phyloP scores from a whole-genome alignment of 352 stramenopile species.

The Globisporangium irregulare region DNA sequence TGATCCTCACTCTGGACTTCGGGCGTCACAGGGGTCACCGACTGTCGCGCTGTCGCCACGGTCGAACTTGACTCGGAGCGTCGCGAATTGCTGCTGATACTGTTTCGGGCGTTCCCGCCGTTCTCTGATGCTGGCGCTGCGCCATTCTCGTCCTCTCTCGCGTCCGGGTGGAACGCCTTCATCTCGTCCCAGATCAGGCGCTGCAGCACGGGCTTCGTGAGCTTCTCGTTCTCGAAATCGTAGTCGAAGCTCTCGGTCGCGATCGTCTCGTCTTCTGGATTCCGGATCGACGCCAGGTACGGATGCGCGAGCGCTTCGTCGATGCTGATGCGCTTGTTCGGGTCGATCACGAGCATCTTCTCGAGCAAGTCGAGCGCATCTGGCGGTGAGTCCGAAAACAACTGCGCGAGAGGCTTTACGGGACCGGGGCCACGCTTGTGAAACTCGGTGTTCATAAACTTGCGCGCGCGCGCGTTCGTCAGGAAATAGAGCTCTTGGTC shows the following conservation, averaged over 20 bases:
- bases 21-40: conserved; percentile 36
- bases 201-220: conserved; percentile 81
- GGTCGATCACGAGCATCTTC: conserved; percentile 92
- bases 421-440: conserved; percentile 64
- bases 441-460: conserved; percentile 84
- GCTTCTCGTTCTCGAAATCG: conserved; percentile 86
- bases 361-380: conserved; percentile 87
- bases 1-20: conserved; percentile 15
- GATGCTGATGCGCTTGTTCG: conserved; percentile 89
- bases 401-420: conserved; percentile 59
- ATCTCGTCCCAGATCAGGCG: conserved; percentile 87
- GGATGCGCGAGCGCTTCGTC: conserved; percentile 88
- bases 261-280: conserved; percentile 86
- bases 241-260: conserved; percentile 73
- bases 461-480: conserved; percentile 86
- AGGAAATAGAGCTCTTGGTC: conserved; percentile 97
- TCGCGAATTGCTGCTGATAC: conserved; percentile 12
- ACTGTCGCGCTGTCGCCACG: conserved; percentile 22
- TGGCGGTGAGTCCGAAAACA: conserved; percentile 68
- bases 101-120: background rate
- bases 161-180: conserved; percentile 68
- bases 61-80: conserved; percentile 19
- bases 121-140: background rate
- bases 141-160: conserved; percentile 27
- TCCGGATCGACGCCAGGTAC: conserved; percentile 88